Evolutionary conservation across 1,284 basidiomycete species (phyloP).

Genomic region (Tilletia walkeri): DNA sequence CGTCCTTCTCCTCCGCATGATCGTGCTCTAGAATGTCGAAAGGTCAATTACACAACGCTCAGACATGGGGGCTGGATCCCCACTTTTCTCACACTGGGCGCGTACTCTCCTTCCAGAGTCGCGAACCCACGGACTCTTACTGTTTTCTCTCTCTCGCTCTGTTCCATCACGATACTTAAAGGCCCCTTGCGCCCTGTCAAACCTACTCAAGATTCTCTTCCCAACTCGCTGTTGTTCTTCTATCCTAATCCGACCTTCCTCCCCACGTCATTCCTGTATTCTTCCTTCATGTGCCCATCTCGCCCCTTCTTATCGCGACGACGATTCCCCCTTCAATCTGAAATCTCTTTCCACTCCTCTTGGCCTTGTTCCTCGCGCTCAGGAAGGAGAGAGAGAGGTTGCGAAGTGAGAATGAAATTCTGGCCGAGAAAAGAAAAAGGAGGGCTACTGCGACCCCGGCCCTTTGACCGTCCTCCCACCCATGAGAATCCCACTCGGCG

Average conservation of each 20-base stretch:
- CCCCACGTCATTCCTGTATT: neutral
- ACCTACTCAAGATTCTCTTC: no score
- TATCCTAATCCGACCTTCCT: no score
- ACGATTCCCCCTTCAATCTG: neutral
- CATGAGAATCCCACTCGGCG: neutral
- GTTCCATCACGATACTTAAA: neutral
- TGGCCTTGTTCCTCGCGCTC: neutral
- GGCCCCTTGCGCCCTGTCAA: no score
- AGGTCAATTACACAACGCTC: no score
- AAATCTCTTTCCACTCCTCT: neutral
- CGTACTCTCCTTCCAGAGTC: no score
- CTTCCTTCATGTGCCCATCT: neutral
- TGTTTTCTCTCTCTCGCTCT: neutral
- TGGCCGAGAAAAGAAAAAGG: neutral
- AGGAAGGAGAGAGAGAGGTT: no score
- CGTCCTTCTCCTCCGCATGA: constrained; percentile 15
- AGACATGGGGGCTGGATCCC: no score
- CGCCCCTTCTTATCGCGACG: neutral
- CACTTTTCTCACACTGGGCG: no score
- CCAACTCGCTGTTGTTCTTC: no score
- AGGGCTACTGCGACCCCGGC: neutral
- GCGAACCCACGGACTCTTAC: neutral
- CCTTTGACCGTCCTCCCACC: constrained; percentile 10
- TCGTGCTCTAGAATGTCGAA: neutral
- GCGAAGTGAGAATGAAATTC: no score